phyloP scores from a whole-genome alignment of 1,284 basidiomycete genomes.

The Porodaedalea pini region DNA sequence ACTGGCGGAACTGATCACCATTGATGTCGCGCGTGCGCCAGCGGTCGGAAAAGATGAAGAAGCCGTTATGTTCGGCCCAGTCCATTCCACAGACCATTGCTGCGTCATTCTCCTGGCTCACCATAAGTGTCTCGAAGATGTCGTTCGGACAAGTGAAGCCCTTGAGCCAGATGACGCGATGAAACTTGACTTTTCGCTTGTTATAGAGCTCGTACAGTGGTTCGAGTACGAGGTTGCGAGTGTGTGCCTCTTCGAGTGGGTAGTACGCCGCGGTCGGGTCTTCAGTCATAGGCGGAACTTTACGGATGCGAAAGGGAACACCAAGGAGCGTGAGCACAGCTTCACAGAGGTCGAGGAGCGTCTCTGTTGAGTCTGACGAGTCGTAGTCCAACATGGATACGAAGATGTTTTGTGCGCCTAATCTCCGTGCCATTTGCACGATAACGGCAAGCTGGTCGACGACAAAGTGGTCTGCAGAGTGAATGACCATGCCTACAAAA shows the following conservation, averaged over 20 bases:
- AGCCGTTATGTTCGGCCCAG: constrained; percentile 94
- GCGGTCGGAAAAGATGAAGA: constrained; percentile 94
- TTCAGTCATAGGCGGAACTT: constrained; percentile 84
- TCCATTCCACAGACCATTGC: constrained; percentile 99
- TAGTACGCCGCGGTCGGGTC: constrained; percentile 88
- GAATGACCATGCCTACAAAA: constrained; percentile 89
- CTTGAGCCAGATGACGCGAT: constrained; percentile 92
- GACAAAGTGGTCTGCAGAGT: constrained; percentile 95
- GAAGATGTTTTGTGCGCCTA: constrained; percentile 85
- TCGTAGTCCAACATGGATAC: constrained; percentile 96
- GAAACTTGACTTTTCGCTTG: constrained; percentile 77
- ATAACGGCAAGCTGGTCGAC: constrained; percentile 95
- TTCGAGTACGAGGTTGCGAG: constrained; percentile 86
- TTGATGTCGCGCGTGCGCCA: constrained; percentile 95
- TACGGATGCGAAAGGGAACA: constrained; percentile 84
- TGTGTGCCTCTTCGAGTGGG: constrained; percentile 89
- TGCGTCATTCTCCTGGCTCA: constrained; percentile 84
- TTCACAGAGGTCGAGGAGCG: constrained; percentile 87
- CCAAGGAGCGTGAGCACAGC: constrained; percentile 87
- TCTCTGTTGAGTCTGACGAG: constrained; percentile 89
- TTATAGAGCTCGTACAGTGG: constrained; percentile 81
- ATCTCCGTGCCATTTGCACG: constrained; percentile 84
- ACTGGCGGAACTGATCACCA: constrained; percentile 93
- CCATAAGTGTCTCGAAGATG: constrained; percentile 88
- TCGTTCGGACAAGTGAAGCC: constrained; percentile 97